These are phyloP conservation scores for Mycena indigotica DNA, from an alignment of 768 basidiomycete genomes.

Conservation along the genomic window DNA sequence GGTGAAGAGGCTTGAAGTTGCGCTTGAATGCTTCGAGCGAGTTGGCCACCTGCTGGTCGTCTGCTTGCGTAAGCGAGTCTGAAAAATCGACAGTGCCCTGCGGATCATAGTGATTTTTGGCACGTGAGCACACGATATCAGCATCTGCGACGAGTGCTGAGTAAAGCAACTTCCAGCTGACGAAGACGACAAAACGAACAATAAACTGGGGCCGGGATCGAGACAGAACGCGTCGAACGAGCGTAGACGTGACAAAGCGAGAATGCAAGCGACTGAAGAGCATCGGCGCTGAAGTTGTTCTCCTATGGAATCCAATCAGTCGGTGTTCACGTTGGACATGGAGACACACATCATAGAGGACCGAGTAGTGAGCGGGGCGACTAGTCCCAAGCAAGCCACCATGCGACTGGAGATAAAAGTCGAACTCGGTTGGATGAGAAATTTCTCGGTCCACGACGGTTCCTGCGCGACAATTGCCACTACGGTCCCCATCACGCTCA, in stretches of 20 bases:
- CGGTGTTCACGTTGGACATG: neutral
- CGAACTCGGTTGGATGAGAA: constrained; percentile 56
- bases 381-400: constrained; percentile 61
- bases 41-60: constrained; percentile 41
- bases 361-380: constrained; percentile 2
- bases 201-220: constrained; percentile 23
- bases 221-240: constrained; percentile 21
- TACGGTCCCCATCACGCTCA: constrained; percentile 43
- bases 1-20: constrained; percentile 59
- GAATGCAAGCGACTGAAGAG: constrained; percentile 67
- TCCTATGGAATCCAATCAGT: neutral
- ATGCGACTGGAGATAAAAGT: constrained; percentile 61
- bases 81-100: constrained; percentile 57
- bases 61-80: constrained; percentile 55
- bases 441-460: constrained; percentile 60
- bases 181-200: constrained; percentile 1
- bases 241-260: constrained; percentile 58
- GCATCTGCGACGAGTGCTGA: constrained; percentile 42
- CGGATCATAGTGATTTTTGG: constrained; percentile 81
- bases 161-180: neutral
- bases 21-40: constrained; percentile 51
- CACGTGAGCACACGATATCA: constrained; percentile 68
- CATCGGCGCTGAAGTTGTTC: constrained; percentile 47
- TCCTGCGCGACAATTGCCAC: constrained; percentile 60
- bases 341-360: constrained; percentile 3